These are phyloP conservation scores for Pezicula neosporulosa DNA, from an alignment of 2,329 filamentous ascomycete species.

Conservation along the genomic window DNA sequence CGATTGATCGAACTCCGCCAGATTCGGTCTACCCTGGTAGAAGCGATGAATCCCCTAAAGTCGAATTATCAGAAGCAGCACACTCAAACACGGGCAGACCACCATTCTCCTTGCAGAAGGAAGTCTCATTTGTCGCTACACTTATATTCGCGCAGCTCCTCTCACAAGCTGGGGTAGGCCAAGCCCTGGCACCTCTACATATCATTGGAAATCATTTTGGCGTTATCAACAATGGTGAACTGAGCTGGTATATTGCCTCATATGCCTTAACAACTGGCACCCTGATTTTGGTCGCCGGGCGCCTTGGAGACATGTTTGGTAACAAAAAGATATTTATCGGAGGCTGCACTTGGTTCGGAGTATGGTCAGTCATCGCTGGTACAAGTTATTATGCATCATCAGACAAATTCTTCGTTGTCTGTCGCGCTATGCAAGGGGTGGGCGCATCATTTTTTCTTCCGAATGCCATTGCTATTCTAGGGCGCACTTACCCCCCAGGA, in stretches of 20 bases:
- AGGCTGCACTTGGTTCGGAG: slow-evolving; percentile 35
- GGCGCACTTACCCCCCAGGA: slow-evolving; percentile 43
- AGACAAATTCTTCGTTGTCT: slow-evolving; percentile 37
- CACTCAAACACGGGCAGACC: no score
- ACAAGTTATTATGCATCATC: slow-evolving; percentile 8
- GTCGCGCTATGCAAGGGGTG: slow-evolving; percentile 50
- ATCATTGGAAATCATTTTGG: slow-evolving; percentile 36
- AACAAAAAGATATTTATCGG: slow-evolving; percentile 41
- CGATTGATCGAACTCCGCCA: no score
- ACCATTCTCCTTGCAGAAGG: no score
- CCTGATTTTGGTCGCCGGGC: slow-evolving; percentile 44
- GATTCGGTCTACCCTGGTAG: no score
- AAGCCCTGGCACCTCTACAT: slow-evolving; percentile 43
- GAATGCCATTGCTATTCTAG: slow-evolving; percentile 47
- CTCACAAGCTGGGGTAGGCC: slow-evolving; percentile 44
- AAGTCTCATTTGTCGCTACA: no score
- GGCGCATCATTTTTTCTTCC: slow-evolving; percentile 47
- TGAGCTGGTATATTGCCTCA: background rate
- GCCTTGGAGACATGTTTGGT: slow-evolving; percentile 47
- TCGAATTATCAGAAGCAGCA: no score
- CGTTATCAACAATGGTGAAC: background rate
- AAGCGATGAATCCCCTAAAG: no score
- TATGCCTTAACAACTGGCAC: slow-evolving; percentile 41
- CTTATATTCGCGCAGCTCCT: slow-evolving; percentile 35
- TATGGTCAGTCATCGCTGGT: slow-evolving; percentile 18